These are phyloP conservation scores for Botryotinia narcissicola DNA, from an alignment of 2,329 filamentous ascomycete species.

Conservation along the genomic window DNA sequence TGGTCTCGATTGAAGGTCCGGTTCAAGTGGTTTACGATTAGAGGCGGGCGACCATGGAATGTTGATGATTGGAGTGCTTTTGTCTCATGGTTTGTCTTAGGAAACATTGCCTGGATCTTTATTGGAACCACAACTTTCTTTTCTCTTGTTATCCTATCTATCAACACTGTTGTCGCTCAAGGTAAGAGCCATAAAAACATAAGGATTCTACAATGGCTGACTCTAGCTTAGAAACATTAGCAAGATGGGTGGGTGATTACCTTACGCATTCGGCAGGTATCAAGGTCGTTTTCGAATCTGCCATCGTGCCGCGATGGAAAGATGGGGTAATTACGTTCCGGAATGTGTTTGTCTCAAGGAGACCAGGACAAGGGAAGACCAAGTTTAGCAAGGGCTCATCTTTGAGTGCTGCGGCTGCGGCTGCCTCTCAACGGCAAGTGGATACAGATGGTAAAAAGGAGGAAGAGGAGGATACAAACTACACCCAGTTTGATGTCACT, in stretches of 20 bases:
- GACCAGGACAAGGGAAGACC: slow-evolving; percentile 77
- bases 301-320: slow-evolving; percentile 94
- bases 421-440: slow-evolving; percentile 65
- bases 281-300: slow-evolving; percentile 94
- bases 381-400: slow-evolving; percentile 93
- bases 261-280: slow-evolving; percentile 90
- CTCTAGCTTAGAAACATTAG: slow-evolving; percentile 69
- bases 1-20: slow-evolving; percentile 86
- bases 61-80: slow-evolving; percentile 95
- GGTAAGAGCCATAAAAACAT: slow-evolving; percentile 49
- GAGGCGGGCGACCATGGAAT: slow-evolving; percentile 91
- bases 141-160: slow-evolving; percentile 81
- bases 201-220: slow-evolving; percentile 26
- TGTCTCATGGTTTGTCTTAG: slow-evolving; percentile 89
- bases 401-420: slow-evolving; percentile 76
- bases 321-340: slow-evolving; percentile 94
- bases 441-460: slow-evolving; percentile 46
- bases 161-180: slow-evolving; percentile 96
- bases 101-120: slow-evolving; percentile 93
- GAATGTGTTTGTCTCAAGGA: slow-evolving; percentile 91
- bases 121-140: slow-evolving; percentile 97
- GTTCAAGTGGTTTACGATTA: slow-evolving; percentile 97
- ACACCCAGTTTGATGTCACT: slow-evolving; percentile 94
- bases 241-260: slow-evolving; percentile 92
- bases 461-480: slow-evolving; percentile 85